These are phyloP conservation scores for Lepidopterella palustris DNA, from an alignment of 495 filamentous ascomycete species.

Conservation along the genomic window DNA sequence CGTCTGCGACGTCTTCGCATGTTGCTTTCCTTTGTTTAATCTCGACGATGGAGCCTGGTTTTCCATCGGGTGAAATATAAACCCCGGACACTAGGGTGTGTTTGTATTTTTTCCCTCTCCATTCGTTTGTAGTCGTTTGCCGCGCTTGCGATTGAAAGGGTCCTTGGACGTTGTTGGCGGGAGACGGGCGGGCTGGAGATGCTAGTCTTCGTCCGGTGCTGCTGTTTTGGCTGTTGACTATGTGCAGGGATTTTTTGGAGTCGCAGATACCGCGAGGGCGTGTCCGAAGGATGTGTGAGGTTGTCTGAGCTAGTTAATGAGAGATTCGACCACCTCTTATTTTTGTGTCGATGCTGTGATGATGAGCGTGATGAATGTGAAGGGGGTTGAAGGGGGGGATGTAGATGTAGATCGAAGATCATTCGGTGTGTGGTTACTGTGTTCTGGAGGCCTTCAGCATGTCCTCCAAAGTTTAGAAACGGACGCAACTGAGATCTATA, in stretches of 20 bases:
- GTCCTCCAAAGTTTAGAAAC: too few species aligned
- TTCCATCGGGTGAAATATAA: background rate
- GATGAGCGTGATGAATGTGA: background rate
- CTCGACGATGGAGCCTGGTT: too few species aligned
- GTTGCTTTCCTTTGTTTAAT: conserved; percentile 3
- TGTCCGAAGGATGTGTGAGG: background rate
- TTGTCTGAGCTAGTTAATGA: background rate
- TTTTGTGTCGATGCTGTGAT: background rate
- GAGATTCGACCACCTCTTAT: conserved; percentile 2
- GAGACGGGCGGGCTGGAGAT: too few species aligned
- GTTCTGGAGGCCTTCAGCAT: too few species aligned
- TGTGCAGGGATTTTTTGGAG: background rate
- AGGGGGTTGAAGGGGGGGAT: background rate
- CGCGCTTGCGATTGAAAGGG: too few species aligned
- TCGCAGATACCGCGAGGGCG: background rate
- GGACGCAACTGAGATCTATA: too few species aligned
- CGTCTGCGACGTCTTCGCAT: conserved; percentile 6
- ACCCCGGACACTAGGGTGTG: background rate
- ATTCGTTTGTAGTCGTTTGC: background rate
- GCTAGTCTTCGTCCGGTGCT: background rate
- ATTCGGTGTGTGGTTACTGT: too few species aligned
- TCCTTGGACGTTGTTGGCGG: too few species aligned
- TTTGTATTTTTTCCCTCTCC: background rate
- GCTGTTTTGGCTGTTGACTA: background rate
- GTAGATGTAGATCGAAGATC: too few species aligned